These are phyloP conservation scores for Dactylellina sp. DNA, from an alignment of 2,329 filamentous ascomycete genomes.

Conservation along the genomic window DNA sequence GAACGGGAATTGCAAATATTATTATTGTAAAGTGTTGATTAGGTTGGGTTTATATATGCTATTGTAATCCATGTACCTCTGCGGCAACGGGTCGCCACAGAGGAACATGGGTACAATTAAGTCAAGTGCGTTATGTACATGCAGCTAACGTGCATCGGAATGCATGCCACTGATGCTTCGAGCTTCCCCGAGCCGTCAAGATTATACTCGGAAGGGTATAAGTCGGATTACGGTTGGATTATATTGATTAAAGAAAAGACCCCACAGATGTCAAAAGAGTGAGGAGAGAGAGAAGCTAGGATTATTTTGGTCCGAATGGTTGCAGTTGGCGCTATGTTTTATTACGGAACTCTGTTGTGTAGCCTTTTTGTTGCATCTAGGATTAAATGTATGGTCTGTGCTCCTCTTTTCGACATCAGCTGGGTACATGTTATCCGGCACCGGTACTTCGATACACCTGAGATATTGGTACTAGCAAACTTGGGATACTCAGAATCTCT, in stretches of 20 bases:
- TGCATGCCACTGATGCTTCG: slow-evolving; percentile 50
- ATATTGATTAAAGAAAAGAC: background rate
- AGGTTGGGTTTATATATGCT: slow-evolving; percentile 15
- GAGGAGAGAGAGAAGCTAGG: slow-evolving; percentile 5
- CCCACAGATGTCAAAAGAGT: background rate
- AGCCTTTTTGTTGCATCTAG: background rate
- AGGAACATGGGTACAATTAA: slow-evolving; percentile 23
- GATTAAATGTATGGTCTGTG: slow-evolving; percentile 45
- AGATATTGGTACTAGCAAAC: too few relatives aligned
- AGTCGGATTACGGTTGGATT: background rate
- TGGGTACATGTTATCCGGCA: slow-evolving; percentile 26
- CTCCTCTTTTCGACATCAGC: slow-evolving; percentile 20
- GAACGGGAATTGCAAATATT: background rate
- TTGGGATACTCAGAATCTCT: too few relatives aligned
- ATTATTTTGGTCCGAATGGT: slow-evolving; percentile 27
- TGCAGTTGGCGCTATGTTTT: slow-evolving; percentile 50
- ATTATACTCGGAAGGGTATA: slow-evolving; percentile 32
- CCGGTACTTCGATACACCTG: background rate
- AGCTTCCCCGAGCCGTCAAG: slow-evolving; percentile 53
- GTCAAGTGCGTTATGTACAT: slow-evolving; percentile 20
- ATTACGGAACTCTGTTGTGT: slow-evolving; percentile 15
- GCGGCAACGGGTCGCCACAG: slow-evolving; percentile 2
- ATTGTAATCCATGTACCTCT: slow-evolving; percentile 24
- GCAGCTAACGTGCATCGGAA: slow-evolving; percentile 54
- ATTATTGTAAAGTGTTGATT: background rate